These are phyloP conservation scores for Apophysomyces elegans DNA, from an alignment of 371 early-diverging fungal genomes.

Conservation along the genomic window DNA sequence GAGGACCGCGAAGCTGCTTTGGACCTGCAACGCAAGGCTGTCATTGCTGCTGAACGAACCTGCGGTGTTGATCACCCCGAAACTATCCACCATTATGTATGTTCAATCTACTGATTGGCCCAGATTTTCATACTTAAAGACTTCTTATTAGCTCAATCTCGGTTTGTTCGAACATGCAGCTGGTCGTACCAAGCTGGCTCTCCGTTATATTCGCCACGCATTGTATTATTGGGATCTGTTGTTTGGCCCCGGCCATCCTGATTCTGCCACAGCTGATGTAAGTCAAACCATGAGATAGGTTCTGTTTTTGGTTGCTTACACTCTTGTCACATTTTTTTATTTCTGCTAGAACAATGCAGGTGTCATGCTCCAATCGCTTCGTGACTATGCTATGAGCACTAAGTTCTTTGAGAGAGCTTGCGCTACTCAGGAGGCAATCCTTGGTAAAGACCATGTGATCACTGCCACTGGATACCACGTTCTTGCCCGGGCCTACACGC, in stretches of 20 bases:
- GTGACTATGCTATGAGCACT: slow-evolving; percentile 65
- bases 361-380: slow-evolving; percentile 82
- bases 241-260: slow-evolving; percentile 80
- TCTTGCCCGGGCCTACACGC: slow-evolving; percentile 78
- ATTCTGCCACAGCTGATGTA: slow-evolving; percentile 84
- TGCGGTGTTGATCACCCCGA: slow-evolving; percentile 88
- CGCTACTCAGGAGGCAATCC: slow-evolving; percentile 67
- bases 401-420: slow-evolving; percentile 79
- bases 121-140: not conserved
- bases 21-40: slow-evolving; percentile 85
- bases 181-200: slow-evolving; percentile 77
- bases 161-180: slow-evolving; percentile 87
- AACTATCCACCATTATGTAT: slow-evolving; percentile 88
- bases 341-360: slow-evolving; percentile 75
- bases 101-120: slow-evolving; percentile 8
- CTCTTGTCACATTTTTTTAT: not conserved
- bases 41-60: slow-evolving; percentile 85
- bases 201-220: slow-evolving; percentile 82
- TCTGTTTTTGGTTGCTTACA: not conserved
- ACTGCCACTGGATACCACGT: slow-evolving; percentile 76
- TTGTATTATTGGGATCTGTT: slow-evolving; percentile 83
- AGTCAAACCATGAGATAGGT: slow-evolving; percentile 23
- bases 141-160: slow-evolving; percentile 66
- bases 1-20: slow-evolving; percentile 79
- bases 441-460: slow-evolving; percentile 77